Evolutionary conservation across 129 eudicot species (phyloP), one percentile per base, ranked within the genome.

Genomic region (Gnaphalium uliginosum): DNA sequence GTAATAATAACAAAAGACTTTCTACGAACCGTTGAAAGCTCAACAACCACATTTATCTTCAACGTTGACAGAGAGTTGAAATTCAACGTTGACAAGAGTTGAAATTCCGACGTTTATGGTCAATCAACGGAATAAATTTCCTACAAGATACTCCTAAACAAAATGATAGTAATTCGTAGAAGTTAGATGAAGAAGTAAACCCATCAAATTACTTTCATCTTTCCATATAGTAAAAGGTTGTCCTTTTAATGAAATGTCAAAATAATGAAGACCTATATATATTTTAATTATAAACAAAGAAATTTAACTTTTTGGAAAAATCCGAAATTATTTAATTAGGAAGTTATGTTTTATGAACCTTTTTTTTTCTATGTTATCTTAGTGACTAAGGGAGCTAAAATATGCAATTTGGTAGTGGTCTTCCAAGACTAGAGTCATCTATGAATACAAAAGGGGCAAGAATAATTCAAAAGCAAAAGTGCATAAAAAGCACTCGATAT

Each of bases 391-490:
- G 73, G 80, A 66, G 27, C 54, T 53, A 8, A 18, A 69, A 6
- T 17, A 51, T 70, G 62, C 67, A 76, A 66, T 30, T 54, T 66
- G 37, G 58, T 66, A 65, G 73, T 66, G 57, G 67, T 76, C 65
- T 65, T 65, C 72, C 51, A 29, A 50, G 35, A 65, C 6, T 17
- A 35, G 27, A 51, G 54, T 76, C 74, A 66, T 53, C 56, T 23
- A 3, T 66, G 56, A 65, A 57, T 58, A 17, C 26, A 1, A 24
- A 37, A 39, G 68, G 23, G 53, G 18, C 68, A 37, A 35, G 69
- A 73, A 73, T 73, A 73, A 35, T 59, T 37, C 56, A 53, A 66
- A 76, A 76, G 79, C 5, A 66, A 74, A 76, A 33, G 74, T 53
- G 54, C 17, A 48, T 54, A 26, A 53, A 66, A 76, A 66, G 73